These are phyloP conservation scores for Eremochloa ophiuroides DNA, from an alignment of 176 grass and related monocot genomes.

Conservation along the genomic window DNA sequence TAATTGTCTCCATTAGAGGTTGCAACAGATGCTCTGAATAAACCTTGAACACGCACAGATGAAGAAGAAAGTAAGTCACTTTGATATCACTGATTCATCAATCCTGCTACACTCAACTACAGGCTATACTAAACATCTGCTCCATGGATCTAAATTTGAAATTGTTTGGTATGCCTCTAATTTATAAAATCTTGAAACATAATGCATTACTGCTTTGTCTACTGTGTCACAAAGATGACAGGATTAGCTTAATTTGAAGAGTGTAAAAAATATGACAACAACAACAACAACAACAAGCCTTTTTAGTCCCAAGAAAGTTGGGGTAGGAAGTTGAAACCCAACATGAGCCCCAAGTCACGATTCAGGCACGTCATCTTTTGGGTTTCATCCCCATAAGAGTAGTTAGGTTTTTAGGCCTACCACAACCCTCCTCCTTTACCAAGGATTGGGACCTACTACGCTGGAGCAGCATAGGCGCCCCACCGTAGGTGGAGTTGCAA, in stretches of 20 bases:
- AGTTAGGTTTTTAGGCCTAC: no score
- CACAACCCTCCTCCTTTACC: no score
- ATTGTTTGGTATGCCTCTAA: neutral
- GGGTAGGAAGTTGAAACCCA: no score
- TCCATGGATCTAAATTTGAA: neutral
- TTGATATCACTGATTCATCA: neutral
- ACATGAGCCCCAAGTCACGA: no score
- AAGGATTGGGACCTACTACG: no score
- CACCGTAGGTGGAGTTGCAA: no score
- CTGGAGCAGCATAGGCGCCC: no score
- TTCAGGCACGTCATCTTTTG: no score
- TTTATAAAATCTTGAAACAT: constrained; percentile 2
- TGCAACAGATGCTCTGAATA: constrained; percentile 80
- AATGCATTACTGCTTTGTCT: neutral
- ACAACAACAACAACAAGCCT: no score
- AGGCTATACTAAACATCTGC: neutral
- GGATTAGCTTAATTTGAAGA: neutral
- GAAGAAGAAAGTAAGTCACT: neutral
- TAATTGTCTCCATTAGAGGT: constrained; percentile 72
- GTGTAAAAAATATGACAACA: no score
- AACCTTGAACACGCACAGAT: constrained; percentile 48
- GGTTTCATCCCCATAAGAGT: no score
- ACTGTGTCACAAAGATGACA: neutral
- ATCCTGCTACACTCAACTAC: neutral
- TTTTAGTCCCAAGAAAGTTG: no score